Evolutionary conservation across 1,284 basidiomycete species (phyloP).

Genomic region (Sporisorium iseilematis-ciliati): DNA sequence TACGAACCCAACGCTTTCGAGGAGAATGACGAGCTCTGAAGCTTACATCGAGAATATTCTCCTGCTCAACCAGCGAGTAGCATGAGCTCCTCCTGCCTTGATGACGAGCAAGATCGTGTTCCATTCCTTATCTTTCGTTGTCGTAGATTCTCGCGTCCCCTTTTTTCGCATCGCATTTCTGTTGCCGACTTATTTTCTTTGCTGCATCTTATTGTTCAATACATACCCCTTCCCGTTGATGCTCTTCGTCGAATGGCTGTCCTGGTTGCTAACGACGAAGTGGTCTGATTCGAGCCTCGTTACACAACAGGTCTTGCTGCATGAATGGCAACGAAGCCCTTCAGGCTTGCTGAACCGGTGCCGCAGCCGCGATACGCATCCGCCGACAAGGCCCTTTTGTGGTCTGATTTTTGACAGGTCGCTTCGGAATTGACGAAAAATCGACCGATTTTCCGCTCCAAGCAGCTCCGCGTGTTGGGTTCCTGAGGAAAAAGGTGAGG

Average conservation of each 20-base stretch:
- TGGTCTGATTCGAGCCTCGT: background rate
- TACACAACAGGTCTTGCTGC: background rate
- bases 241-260: background rate
- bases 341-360: background rate
- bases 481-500: background rate
- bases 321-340: no score
- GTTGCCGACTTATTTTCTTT: background rate
- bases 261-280: background rate
- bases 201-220: background rate
- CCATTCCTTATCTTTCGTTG: conserved; percentile 10
- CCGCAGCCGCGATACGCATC: background rate
- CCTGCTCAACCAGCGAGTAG: background rate
- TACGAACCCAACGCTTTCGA: conserved; percentile 8
- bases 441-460: conserved; percentile 2
- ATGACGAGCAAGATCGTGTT: background rate
- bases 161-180: conserved; percentile 11
- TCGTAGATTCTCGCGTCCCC: conserved; percentile 6
- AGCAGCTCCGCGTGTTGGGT: background rate
- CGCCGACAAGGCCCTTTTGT: background rate
- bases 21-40: conserved; percentile 32
- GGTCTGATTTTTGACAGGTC: conserved; percentile 17
- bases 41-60: background rate
- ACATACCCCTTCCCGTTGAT: background rate
- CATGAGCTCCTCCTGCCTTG: background rate
- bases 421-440: background rate